Evolutionary conservation across 1,284 basidiomycete species (phyloP).

Genomic region (Leccinum fuscescens): DNA sequence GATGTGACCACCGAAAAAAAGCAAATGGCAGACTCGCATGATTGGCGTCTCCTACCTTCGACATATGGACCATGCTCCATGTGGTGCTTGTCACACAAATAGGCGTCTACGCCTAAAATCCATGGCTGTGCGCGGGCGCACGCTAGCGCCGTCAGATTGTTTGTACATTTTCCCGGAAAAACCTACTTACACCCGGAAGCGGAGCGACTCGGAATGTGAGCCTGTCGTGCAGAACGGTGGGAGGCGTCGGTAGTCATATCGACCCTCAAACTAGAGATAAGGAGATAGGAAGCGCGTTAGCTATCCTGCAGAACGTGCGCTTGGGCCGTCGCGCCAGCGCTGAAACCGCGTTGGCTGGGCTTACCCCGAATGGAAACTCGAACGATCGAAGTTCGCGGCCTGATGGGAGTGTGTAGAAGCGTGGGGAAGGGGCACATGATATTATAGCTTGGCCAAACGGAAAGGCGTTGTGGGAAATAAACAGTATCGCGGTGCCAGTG

Average conservation of each 20-base stretch:
- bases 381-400: constrained; percentile 12
- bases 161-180: neutral
- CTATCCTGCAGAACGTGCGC: constrained; percentile 4
- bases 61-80: constrained; percentile 1
- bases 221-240: neutral
- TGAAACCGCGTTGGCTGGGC: neutral
- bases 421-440: constrained; percentile 14
- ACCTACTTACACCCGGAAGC: neutral
- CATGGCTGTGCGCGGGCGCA: neutral
- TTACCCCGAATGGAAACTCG: constrained; percentile 10
- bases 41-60: neutral
- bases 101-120: neutral
- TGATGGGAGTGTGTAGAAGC: constrained; percentile 18
- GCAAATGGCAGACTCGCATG: neutral
- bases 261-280: neutral
- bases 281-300: neutral
- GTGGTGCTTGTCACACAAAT: neutral
- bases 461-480: neutral
- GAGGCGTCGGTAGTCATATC: neutral
- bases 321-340: constrained; percentile 4
- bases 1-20: neutral
- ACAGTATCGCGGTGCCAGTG: constrained; percentile 1
- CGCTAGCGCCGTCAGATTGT: neutral
- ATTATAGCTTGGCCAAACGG: constrained; percentile 1
- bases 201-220: neutral